These are phyloP conservation scores for Trichophyton verrucosum DNA, from an alignment of 2,329 filamentous ascomycete species.

Conservation along the genomic window DNA sequence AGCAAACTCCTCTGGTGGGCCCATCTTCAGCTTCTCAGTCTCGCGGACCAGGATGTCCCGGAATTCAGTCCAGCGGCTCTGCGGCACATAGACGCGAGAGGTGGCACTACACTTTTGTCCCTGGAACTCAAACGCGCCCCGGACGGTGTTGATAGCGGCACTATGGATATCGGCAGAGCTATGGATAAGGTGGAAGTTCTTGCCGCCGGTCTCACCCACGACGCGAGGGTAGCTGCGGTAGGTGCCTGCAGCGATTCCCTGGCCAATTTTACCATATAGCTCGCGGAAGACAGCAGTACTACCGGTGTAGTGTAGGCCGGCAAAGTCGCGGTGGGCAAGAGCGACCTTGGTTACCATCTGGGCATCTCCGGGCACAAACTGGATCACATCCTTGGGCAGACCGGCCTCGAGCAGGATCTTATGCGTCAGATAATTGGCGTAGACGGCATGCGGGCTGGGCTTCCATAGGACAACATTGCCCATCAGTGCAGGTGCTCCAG, in stretches of 20 bases:
- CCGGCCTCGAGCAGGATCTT: slow-evolving; percentile 84
- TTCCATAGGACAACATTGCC: slow-evolving; percentile 97
- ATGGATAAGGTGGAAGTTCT: slow-evolving; percentile 86
- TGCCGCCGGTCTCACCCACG: slow-evolving; percentile 81
- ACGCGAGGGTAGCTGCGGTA: slow-evolving; percentile 80
- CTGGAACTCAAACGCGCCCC: slow-evolving; percentile 81
- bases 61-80: slow-evolving; percentile 62
- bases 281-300: slow-evolving; percentile 83
- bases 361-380: slow-evolving; percentile 83
- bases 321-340: slow-evolving; percentile 65
- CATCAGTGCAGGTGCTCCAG: slow-evolving; percentile 70
- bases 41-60: slow-evolving; percentile 53
- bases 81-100: slow-evolving; percentile 65
- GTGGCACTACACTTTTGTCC: slow-evolving; percentile 86
- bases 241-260: slow-evolving; percentile 64
- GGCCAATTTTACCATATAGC: slow-evolving; percentile 75
- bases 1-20: slow-evolving; percentile 19
- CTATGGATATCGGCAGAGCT: slow-evolving; percentile 63
- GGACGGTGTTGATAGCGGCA: slow-evolving; percentile 68
- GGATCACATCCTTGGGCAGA: slow-evolving; percentile 76
- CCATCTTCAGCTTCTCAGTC: slow-evolving; percentile 45
- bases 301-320: slow-evolving; percentile 89
- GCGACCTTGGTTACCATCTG: slow-evolving; percentile 69
- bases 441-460: slow-evolving; percentile 73
- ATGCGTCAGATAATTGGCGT: slow-evolving; percentile 84